These are phyloP conservation scores for Phaeoacremonium minimum DNA, from an alignment of 2,329 filamentous ascomycete genomes.

Conservation along the genomic window DNA sequence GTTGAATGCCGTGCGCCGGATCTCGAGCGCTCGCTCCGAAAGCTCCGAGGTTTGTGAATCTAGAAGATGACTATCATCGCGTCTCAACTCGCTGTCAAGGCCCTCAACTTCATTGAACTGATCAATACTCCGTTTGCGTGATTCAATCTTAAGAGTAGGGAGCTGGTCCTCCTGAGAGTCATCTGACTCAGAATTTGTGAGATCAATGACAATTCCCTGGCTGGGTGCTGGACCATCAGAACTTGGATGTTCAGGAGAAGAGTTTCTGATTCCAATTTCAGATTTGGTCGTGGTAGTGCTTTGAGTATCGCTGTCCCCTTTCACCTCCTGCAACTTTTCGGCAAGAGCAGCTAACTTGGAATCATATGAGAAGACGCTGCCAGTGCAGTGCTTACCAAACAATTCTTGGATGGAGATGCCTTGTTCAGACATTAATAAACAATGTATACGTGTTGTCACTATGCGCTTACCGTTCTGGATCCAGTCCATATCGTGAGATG, in stretches of 20 bases:
- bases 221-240: too few relatives aligned
- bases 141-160: too few relatives aligned
- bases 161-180: too few relatives aligned
- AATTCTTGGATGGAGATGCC: slow-evolving; percentile 60
- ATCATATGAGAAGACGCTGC: slow-evolving; percentile 61
- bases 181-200: too few relatives aligned
- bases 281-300: too few relatives aligned
- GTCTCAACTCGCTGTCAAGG: slow-evolving; percentile 12
- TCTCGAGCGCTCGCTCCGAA: slow-evolving; percentile 21
- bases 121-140: background rate
- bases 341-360: slow-evolving; percentile 40
- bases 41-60: slow-evolving; percentile 24
- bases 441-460: slow-evolving; percentile 2
- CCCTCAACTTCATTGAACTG: slow-evolving; percentile 5
- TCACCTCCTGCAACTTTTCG: too few relatives aligned
- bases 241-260: too few relatives aligned
- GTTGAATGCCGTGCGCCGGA: slow-evolving; percentile 22
- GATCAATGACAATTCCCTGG: too few relatives aligned
- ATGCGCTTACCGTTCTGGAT: slow-evolving; percentile 33
- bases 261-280: too few relatives aligned
- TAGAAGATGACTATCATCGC: slow-evolving; percentile 3
- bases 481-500: slow-evolving; percentile 63
- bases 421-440: slow-evolving; percentile 7
- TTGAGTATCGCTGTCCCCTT: too few relatives aligned
- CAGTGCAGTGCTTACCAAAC: slow-evolving; percentile 68